Evolutionary conservation across 2,329 filamentous ascomycete species (phyloP).

Genomic region (Sporothrix schenckii): DNA sequence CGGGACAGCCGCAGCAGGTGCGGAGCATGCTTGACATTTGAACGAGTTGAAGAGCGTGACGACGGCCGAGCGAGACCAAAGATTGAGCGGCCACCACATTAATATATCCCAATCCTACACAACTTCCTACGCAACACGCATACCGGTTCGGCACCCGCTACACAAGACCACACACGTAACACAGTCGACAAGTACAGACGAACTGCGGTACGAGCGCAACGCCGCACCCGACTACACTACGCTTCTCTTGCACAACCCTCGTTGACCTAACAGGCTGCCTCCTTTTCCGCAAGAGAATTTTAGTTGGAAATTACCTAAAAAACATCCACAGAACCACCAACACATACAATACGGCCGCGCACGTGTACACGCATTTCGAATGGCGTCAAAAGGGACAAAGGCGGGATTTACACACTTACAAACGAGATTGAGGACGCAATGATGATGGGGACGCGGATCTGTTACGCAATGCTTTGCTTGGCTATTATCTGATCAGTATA

Average conservation of each 20-base stretch:
- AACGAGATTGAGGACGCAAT: slow-evolving; percentile 9
- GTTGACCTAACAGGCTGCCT: not conserved
- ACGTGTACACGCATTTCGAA: not conserved
- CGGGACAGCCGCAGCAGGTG: slow-evolving; percentile 56
- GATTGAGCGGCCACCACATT: not conserved
- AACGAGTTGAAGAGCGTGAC: slow-evolving; percentile 5
- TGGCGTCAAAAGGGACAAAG: not conserved
- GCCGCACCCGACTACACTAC: not conserved
- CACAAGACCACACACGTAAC: not conserved
- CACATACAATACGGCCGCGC: not conserved
- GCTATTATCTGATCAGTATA: not conserved
- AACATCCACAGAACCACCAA: not conserved
- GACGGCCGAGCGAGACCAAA: not conserved
- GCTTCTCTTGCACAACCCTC: not conserved
- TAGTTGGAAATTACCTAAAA: not conserved
- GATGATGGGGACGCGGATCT: not conserved
- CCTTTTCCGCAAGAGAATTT: not conserved
- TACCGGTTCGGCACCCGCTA: too few relatives aligned
- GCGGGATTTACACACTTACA: not conserved
- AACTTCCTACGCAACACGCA: too few relatives aligned
- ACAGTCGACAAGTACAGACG: not conserved
- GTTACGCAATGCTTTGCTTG: not conserved
- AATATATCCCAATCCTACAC: not conserved
- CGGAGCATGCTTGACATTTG: slow-evolving; percentile 63
- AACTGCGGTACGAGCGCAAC: not conserved